These are phyloP conservation scores for Rhizopogon salebrosus DNA, from an alignment of 768 basidiomycete genomes.

Conservation along the genomic window DNA sequence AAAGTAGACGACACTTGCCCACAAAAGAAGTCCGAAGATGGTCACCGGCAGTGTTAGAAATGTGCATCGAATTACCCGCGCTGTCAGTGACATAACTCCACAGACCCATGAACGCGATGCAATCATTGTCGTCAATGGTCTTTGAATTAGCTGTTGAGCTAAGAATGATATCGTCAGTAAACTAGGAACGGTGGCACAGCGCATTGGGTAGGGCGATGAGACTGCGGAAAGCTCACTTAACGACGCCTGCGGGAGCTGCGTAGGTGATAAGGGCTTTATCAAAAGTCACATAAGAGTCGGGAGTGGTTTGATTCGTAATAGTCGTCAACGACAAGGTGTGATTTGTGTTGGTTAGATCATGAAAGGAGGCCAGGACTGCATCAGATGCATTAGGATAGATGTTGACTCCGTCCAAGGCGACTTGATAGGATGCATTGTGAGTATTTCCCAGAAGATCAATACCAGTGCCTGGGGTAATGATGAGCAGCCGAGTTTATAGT, in stretches of 20 bases:
- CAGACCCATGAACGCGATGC: constrained; percentile 46
- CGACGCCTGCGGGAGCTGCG: constrained; percentile 22
- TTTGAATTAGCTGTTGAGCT: constrained; percentile 32
- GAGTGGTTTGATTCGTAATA: constrained; percentile 27
- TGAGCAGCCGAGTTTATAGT: background rate
- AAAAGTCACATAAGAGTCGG: constrained; percentile 44
- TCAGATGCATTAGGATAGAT: constrained; percentile 20
- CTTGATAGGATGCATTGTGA: constrained; percentile 36
- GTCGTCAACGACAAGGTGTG: constrained; percentile 57
- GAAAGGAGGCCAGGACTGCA: constrained; percentile 43
- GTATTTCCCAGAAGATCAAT: constrained; percentile 55
- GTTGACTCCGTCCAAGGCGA: constrained; percentile 47
- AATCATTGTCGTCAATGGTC: constrained; percentile 36
- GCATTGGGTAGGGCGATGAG: background rate
- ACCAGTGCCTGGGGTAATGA: constrained; percentile 47
- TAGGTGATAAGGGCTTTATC: constrained; percentile 50
- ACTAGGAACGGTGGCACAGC: background rate
- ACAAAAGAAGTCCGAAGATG: constrained; percentile 36
- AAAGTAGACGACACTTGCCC: constrained; percentile 32
- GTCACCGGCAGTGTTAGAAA: constrained; percentile 40
- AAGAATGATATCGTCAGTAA: constrained; percentile 18
- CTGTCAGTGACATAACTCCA: constrained; percentile 44
- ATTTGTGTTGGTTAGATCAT: constrained; percentile 38
- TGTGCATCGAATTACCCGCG: constrained; percentile 25
- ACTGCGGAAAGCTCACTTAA: constrained; percentile 28